These are phyloP conservation scores for Fraxinus cuspidata DNA, from an alignment of 257 asterid genomes.

Conservation along the genomic window DNA sequence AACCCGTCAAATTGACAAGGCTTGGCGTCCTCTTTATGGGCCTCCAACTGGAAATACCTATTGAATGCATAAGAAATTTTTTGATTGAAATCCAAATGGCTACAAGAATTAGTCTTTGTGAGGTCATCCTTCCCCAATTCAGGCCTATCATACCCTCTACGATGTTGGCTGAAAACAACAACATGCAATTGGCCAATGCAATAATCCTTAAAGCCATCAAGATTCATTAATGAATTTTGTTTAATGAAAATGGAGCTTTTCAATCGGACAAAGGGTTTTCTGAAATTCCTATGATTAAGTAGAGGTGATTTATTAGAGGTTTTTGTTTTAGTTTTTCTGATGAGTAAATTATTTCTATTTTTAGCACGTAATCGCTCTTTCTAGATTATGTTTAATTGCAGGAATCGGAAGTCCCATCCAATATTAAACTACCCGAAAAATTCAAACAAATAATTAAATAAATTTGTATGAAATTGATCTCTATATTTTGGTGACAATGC, in stretches of 20 bases:
- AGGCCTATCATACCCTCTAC: constrained; percentile 31
- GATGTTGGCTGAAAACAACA: neutral
- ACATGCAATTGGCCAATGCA: neutral
- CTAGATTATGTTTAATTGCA: neutral
- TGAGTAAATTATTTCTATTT: neutral
- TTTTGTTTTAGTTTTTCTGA: neutral
- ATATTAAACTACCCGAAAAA: neutral
- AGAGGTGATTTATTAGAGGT: neutral
- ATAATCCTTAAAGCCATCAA: neutral
- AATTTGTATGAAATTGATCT: no score
- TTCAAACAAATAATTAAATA: no score
- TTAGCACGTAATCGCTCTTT: neutral
- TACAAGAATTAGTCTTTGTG: constrained; percentile 37
- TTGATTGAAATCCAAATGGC: neutral
- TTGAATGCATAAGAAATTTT: constrained; percentile 30
- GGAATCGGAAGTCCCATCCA: neutral
- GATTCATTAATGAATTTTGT: neutral
- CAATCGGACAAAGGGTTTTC: neutral
- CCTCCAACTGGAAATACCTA: constrained; percentile 29
- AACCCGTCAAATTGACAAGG: constrained; percentile 32
- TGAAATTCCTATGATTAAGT: neutral
- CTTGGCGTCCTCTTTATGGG: constrained; percentile 23
- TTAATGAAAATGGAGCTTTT: neutral
- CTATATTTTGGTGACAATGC: neutral
- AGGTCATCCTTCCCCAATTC: constrained; percentile 32